Base-by-base conservation (phyloP, 1,284 basidiomycete genomes). In the Papiliotrema nemorosa region DNA sequence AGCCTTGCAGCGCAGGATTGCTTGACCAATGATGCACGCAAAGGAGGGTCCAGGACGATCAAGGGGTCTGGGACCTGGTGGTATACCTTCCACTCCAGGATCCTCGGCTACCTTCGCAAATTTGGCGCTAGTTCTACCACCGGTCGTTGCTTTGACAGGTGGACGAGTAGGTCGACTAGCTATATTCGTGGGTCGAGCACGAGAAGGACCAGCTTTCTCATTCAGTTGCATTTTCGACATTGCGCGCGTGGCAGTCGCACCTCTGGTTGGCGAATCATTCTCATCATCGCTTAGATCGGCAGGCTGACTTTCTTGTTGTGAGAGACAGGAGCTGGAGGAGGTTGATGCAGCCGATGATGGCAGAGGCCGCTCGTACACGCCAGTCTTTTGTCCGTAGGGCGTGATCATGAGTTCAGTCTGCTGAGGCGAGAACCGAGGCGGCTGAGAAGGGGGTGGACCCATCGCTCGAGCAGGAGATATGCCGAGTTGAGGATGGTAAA, bases 21-120 rank as follows among this genome's bases (percentile, higher is more conserved):
- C 94, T 63, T 93, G 91, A 4, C 94, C 94, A 57, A 98, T 92
- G 47, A 97, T 82, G 5, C 91, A 93, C 2, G 94, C 93, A 66
- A 97, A 97, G 2, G 91, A 92, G 26, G 83, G 81, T 26, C 85
- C 82, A 0, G 91, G 91, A 64, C 92, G 90, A 49, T 79, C 79
- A 35, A 75, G 75, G 4, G 85, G 83, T 63, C 90, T 87, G 1
- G 88, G 88, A n/a, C 88, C 88, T 1, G 84, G 80, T 0, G 90
- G 90, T 1, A 93, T 80, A 47, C 73, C 72, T 48, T 75, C 70
- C 1, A 71, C 69, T 18, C 70, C 70, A 1, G 70, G 70, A 51
- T 73, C 70, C 39, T 67, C 69, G 2, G 69, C 70, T 3, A 66
- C 67, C 49, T 70, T 70, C 26, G 63, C 55, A 27, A 67, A 66